Evolutionary conservation across 2,329 filamentous ascomycete species (phyloP), one percentile per base, ranked within the genome.

Genomic region (Elsinoe fawcettii): DNA sequence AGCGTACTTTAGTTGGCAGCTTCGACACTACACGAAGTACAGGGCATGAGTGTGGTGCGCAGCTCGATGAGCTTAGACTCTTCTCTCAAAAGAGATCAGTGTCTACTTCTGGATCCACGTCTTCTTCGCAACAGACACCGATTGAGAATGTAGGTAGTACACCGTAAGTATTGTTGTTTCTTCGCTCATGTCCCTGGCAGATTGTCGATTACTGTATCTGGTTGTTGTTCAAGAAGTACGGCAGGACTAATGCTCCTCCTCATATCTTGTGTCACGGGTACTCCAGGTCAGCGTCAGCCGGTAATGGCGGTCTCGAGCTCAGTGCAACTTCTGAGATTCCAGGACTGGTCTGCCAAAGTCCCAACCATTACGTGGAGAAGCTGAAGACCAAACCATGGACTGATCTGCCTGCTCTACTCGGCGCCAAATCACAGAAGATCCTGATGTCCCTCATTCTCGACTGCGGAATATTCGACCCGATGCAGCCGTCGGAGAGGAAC

Each of bases 221-320:
- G 82, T 77, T 81, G 8, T 75, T 96, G 1, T 96, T 95, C 69
- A 81, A 80, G 11, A 78, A 80, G 63, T 73, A 76, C 30, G 67
- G 68, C 18, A 65, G 70, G 25, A 72, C 71, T 59, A 69, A 75
- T 51, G 81, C 79, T 65, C 85, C 86, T 1, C 80, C 81, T 53
- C 88, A 96, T 71, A 66, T 96, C 4, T 79, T 99, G 3, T 91
- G 89, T 63, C 86, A 95, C 75, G 92, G 92, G 22, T 95, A 85
- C 64, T 82, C 86, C 64, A 81, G 78, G 63, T 69, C 71, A 2
- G 67, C 70, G 41, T 64, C 62, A 47, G 62, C 64, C 32, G 66
- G 64, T 20, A 60, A 62, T 36, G 64, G 67, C 36, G 66, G 64
- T 7, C 63, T 63, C 8, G 67, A 70, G 3, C 63, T 68, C 46